Evolutionary conservation across 2,329 filamentous ascomycete species (phyloP).

Genomic region (Phialocephala subalpina): DNA sequence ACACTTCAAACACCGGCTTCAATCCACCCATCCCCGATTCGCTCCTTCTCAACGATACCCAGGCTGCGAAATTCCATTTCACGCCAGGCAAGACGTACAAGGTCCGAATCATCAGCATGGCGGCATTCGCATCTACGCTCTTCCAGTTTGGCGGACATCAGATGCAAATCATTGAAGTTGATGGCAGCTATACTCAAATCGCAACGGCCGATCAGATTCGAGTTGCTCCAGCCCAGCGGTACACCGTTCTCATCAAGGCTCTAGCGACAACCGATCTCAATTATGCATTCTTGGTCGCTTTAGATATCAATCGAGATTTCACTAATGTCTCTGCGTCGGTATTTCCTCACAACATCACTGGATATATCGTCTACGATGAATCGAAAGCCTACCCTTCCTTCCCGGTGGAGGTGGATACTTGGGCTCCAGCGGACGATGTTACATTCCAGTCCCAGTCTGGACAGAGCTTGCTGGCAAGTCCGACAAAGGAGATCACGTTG

Average conservation of each 20-base stretch:
- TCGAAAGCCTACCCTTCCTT: constrained; percentile 52
- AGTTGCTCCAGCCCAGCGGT: constrained; percentile 55
- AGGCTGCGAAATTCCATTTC: constrained; percentile 32
- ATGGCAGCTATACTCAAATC: constrained; percentile 51
- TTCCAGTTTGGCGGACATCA: constrained; percentile 31
- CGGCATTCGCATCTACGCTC: constrained; percentile 26
- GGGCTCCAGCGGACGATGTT: constrained; percentile 75
- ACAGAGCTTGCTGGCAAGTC: constrained; percentile 18
- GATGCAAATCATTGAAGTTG: constrained; percentile 57
- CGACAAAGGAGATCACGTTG: constrained; percentile 25
- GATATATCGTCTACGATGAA: constrained; percentile 65
- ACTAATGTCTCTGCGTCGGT: constrained; percentile 51
- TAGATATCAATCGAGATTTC: constrained; percentile 56
- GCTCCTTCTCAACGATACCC: constrained; percentile 26
- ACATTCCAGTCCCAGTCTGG: constrained; percentile 64
- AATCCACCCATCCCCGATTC: constrained; percentile 25
- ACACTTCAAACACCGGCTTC: constrained; percentile 19
- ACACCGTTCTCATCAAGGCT: constrained; percentile 51
- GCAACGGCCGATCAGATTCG: constrained; percentile 50
- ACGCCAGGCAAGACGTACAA: constrained; percentile 32
- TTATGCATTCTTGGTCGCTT: constrained; percentile 35
- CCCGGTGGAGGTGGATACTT: constrained; percentile 64
- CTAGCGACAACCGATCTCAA: constrained; percentile 47
- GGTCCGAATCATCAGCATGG: constrained; percentile 33
- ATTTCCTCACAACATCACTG: constrained; percentile 63